Evolutionary conservation across 2,329 filamentous ascomycete species (phyloP), one percentile per base, ranked within the genome.

Genomic region (Cercospora zeae-maydis): DNA sequence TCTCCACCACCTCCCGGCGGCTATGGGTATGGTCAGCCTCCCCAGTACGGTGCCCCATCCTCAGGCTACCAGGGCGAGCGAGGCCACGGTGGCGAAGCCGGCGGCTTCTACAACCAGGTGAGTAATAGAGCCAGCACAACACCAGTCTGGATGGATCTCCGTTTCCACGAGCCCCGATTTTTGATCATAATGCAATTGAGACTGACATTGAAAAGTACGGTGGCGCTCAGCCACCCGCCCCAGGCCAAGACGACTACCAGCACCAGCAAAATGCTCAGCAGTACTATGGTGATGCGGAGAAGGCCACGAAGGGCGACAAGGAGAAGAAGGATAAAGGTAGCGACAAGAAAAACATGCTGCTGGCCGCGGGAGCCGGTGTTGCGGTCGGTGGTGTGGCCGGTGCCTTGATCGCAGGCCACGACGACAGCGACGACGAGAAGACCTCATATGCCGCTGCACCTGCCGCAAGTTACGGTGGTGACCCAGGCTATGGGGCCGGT

Each of bases 301-400:
- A 52, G 70, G 69, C 39, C 51, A 63, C 63, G 57, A 64, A 66
- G 55, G 52, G 57, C 58, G 80, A 80, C 57, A 78, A 80, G 30
- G 66, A 69, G 61, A 65, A 73, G 52, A 75, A 78, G 60, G 65
- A 73, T 58, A 75, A 78, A 61, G 73, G 71, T 63, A 67, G 78
- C 63, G 72, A 74, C 52, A 73, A 73, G 53, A 80, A 80, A 53
- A 79, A 81, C 27, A 79, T 84, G 69, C 73, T 87, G 19, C 76
- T 84, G 37, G 84, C 81, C 21, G 86, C 82, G 58, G 82, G 83
- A 5, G 86, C 80, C 47, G 86, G 86, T 71, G 65, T 87, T 30
- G 85, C 83, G 0, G 76, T 81, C 8, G 84, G 84, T 65, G 82
- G 80, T 47, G 72, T 85, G 34, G 86, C 83, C 10, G 86, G 85